Base-by-base conservation (phyloP, 768 basidiomycete species). In the Boletellus sp. region DNA sequence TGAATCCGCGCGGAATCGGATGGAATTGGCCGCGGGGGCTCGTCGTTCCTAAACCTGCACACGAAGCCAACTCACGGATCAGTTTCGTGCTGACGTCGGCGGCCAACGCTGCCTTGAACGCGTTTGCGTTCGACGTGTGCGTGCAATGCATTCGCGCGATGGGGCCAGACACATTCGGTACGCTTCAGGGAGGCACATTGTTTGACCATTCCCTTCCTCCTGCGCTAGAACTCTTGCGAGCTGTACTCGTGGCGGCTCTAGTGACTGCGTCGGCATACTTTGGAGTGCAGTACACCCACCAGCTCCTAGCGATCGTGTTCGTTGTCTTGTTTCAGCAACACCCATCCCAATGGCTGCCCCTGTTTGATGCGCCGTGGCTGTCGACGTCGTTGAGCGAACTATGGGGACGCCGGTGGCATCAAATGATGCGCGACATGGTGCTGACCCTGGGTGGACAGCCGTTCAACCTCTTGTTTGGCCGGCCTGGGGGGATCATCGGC, bases 361-460 rank as follows among this genome's bases (percentile, higher is more conserved):
- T 80, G 5, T 86, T 85, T 65, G 65, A 78, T 46, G 37, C 67
- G 6, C 86, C 85, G 3, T 87, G 79, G 77, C 40, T 59, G 22
- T 64, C 80, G 11, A 78, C 78, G 3, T 85, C 83, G 7, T 59
- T 87, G 41, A 68, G 71, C 35, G 77, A 85, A 7, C 77, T 84
- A 39, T 88, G 86, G 86, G 71, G 77, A 0, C 63, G 55, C 42
- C 71, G 80, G 23, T 87, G 85, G 85, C 86, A 88, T 57, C 84
- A 85, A 52, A 47, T 81, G 15, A 80, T 85, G 62, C 75, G 85
- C 2, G 73, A 80, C 41, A 57, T 70, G n/a, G 80, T 87, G 53
- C 60, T 84, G 44, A 61, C 64, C 1, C 56, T 79, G 22, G 84
- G 83, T 3, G 71, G 67, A 2, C 67, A 64, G 19, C 81, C 81